A percentile compares a stretch with the other conserved stretches of the same genome.
These are phyloP conservation scores for Fusarium sp. DNA, from an alignment of 2,329 filamentous ascomycete genomes.

Conservation along the genomic window DNA sequence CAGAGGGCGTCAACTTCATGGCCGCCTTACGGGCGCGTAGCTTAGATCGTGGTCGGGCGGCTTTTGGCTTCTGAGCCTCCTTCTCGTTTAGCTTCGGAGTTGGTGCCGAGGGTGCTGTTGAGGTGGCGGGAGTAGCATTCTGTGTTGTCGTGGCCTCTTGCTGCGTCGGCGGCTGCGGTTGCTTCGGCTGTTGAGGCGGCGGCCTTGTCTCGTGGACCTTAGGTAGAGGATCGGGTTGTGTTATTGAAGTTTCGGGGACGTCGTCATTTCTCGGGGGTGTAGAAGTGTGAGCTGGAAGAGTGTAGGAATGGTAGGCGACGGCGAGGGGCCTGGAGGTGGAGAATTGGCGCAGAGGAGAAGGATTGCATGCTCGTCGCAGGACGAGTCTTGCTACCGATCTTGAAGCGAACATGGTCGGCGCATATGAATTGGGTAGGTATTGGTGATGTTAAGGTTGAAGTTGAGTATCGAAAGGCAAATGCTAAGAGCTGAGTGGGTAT, in stretches of 20 bases:
- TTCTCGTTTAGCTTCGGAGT: conserved; percentile 63
- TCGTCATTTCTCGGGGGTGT: conserved; percentile 58
- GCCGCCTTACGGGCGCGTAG: conserved; percentile 83
- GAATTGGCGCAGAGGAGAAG: conserved; percentile 57
- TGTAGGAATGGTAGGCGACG: conserved; percentile 65
- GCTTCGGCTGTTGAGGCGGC: conserved; percentile 48
- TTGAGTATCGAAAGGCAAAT: conserved; percentile 5
- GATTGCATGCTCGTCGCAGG: conserved; percentile 56
- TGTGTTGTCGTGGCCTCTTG: conserved; percentile 30
- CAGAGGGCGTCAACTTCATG: conserved; percentile 84
- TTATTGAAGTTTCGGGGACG: conserved; percentile 62
- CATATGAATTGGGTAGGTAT: conserved; percentile 40
- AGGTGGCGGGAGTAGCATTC: conserved; percentile 35
- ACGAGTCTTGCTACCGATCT: conserved; percentile 57
- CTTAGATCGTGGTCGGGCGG: conserved; percentile 55
- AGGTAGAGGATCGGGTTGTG: conserved; percentile 60
- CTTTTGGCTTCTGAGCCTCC: conserved; percentile 76
- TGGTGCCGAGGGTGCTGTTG: conserved; percentile 52
- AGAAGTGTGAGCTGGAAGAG: conserved; percentile 59
- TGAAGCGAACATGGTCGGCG: conserved; percentile 59
- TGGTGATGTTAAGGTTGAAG: conserved; percentile 24
- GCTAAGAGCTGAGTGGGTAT: conserved; percentile 16
- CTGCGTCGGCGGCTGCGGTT: conserved; percentile 37
- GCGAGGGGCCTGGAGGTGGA: conserved; percentile 52
- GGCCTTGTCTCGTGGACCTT: conserved; percentile 66